phyloP scores from a whole-genome alignment of 225 moss, liverwort and hornwort genomes.

The Marchantia paleacea region DNA sequence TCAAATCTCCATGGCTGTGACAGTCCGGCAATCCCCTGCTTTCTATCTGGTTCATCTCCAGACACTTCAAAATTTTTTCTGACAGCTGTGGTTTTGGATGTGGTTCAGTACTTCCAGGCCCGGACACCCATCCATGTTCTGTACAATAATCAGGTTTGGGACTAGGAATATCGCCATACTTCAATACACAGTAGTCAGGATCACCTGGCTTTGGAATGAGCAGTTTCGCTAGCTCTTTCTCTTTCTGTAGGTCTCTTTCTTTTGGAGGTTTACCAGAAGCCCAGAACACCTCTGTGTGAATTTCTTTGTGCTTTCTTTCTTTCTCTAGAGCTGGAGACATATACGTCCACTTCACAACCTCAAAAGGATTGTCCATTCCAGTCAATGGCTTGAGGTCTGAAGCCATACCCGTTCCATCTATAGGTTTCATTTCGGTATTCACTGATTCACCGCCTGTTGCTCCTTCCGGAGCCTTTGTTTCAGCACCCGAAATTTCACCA shows the following conservation, averaged over 20 bases:
- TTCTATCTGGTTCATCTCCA: conserved; percentile 19
- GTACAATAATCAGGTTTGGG: conserved; percentile 23
- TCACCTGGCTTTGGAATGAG: conserved; percentile 23
- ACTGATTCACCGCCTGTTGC: not conserved
- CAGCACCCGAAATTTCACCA: not conserved
- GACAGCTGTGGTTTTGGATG: not conserved
- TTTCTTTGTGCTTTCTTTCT: conserved; percentile 5
- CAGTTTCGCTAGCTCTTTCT: conserved; percentile 10
- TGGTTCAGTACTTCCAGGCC: not conserved
- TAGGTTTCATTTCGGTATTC: not conserved
- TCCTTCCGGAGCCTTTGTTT: not conserved
- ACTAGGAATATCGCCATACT: conserved; percentile 20
- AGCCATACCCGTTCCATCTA: conserved; percentile 6
- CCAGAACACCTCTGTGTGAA: conserved; percentile 33
- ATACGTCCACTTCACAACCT: conserved; percentile 19
- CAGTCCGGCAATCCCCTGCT: conserved; percentile 14
- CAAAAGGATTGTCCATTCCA: conserved; percentile 18
- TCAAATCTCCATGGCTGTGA: conserved; percentile 27
- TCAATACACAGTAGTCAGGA: conserved; percentile 28
- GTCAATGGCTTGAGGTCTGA: conserved; percentile 7
- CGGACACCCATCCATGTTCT: conserved; percentile 30
- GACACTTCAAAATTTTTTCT: conserved; percentile 19
- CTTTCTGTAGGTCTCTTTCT: not conserved
- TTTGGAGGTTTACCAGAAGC: conserved; percentile 24
- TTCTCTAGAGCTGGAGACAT: conserved; percentile 16